Base-by-base conservation (phyloP, 768 basidiomycete genomes). In the Coprinopsis sp. region DNA sequence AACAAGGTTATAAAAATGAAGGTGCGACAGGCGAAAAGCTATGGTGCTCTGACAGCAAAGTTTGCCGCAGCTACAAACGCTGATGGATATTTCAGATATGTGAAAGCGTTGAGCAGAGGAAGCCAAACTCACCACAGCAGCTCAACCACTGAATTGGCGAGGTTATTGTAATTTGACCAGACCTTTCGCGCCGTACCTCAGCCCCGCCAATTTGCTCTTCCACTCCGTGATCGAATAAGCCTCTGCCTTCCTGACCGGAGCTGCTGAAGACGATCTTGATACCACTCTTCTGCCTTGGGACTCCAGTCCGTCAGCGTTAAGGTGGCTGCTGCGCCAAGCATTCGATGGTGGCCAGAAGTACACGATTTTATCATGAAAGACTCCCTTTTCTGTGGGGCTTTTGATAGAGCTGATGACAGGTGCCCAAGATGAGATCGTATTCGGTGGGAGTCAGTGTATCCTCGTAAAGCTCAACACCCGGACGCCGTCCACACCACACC, bases 291-390 rank as follows among this genome's bases (percentile, higher is more conserved):
- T 10, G 4, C 2, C 24, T 24, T 37, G 6, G 12, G 12, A 10
- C 12, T 25, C 45, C 45, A 46, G n/a, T n/a, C 38, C 16, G 3
- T 37, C 45, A 4, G 30, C 23, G 23, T 46, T 46, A 10, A 38
- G 7, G 3, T 24, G 34, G 21, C 23, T 29, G 8, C 10, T 13
- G 2, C 24, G n/a, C 36, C 34, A 46, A 16, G 45, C 45, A 24
- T n/a, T 27, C 23, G 25, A 12, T 7, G 45, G 11, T 12, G 45
- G 45, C 45, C 45, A 46, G 5, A 46, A 6, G 18, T 18, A 14
- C 2, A 12, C 36, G 8, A 46, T n/a, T 4, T 12, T 13, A 23
- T 37, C 36, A 5, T 13, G 19, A 4, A 23, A 5, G 10, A 6
- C 16, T 6, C 19, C 6, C 27, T 21, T 28, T 4, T 11, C n/a